phyloP scores from a whole-genome alignment of 1,284 basidiomycete species.

The Fistulina hepatica region DNA sequence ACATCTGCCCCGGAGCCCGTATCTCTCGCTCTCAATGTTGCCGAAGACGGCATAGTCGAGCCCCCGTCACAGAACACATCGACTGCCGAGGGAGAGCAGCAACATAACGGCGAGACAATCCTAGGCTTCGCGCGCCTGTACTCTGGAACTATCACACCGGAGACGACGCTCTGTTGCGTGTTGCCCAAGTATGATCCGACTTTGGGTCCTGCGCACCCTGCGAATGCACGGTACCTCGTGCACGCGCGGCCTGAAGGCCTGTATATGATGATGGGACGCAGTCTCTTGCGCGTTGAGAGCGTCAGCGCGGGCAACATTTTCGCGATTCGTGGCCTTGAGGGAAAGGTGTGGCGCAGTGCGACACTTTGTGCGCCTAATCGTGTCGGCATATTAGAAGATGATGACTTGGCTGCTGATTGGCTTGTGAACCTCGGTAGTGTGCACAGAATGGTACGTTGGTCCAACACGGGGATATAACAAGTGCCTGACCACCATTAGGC shows the following conservation, averaged over 20 bases:
- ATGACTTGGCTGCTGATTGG: conserved; percentile 35
- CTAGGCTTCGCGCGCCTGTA: conserved; percentile 93
- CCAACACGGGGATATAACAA: conserved; percentile 4
- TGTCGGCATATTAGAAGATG: conserved; percentile 30
- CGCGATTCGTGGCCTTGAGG: conserved; percentile 84
- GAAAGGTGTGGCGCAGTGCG: conserved; percentile 83
- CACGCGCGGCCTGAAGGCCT: conserved; percentile 61
- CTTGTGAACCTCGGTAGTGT: conserved; percentile 81
- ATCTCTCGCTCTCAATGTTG: too few relatives aligned
- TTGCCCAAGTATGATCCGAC: conserved; percentile 84
- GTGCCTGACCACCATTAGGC: conserved; percentile 41
- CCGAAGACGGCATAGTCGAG: conserved; percentile 16
- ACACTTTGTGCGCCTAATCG: conserved; percentile 71
- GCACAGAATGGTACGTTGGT: conserved; percentile 48
- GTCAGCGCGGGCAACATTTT: conserved; percentile 96
- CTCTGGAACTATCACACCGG: conserved; percentile 71
- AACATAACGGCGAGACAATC: conserved; percentile 45
- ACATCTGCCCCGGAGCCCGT: conserved; percentile 14
- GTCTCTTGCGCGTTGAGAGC: conserved; percentile 73
- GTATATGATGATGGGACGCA: conserved; percentile 98
- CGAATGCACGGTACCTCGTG: conserved; percentile 63
- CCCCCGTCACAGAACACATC: conserved; percentile 13
- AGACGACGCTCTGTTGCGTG: conserved; percentile 60
- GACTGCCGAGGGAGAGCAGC: conserved; percentile 15
- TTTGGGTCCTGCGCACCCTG: conserved; percentile 54